phyloP scores from a whole-genome alignment of 768 basidiomycete genomes.

The Lentinula aciculospora region DNA sequence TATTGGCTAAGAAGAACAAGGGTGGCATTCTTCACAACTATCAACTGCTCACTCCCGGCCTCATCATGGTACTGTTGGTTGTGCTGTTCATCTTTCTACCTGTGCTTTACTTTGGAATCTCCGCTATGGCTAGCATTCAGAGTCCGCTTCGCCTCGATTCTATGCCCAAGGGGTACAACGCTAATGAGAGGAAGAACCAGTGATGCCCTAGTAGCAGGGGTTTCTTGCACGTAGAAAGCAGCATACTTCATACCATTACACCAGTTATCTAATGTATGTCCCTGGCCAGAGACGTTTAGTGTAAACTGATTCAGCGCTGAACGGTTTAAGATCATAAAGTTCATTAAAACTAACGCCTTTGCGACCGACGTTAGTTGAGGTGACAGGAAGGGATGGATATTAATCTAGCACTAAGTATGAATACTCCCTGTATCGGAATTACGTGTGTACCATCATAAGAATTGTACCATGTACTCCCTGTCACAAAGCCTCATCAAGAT shows the following conservation, averaged over 20 bases:
- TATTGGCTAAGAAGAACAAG: conserved; percentile 9
- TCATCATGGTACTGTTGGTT: conserved; percentile 63
- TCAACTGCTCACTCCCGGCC: conserved; percentile 71
- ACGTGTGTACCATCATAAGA: background rate
- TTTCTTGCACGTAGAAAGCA: too few species aligned
- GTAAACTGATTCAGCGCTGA: too few species aligned
- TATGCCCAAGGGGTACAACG: conserved; percentile 59
- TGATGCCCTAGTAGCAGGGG: too few species aligned
- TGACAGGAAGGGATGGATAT: background rate
- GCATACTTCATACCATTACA: too few species aligned
- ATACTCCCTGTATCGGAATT: background rate
- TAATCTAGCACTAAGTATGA: background rate
- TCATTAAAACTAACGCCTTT: background rate
- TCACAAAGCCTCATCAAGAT: background rate
- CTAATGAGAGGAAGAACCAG: conserved; percentile 74
- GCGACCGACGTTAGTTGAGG: background rate
- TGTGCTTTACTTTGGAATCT: conserved; percentile 55
- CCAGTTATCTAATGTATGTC: too few species aligned
- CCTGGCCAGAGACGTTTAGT: too few species aligned
- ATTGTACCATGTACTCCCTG: background rate
- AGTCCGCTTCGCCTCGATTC: conserved; percentile 58
- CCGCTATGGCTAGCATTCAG: conserved; percentile 69
- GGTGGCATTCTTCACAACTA: conserved; percentile 69
- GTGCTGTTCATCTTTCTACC: conserved; percentile 66
- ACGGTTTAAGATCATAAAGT: background rate